Evolutionary conservation across 2,329 filamentous ascomycete species (phyloP), one percentile per base, ranked within the genome.

Genomic region (Fusarium sp.): DNA sequence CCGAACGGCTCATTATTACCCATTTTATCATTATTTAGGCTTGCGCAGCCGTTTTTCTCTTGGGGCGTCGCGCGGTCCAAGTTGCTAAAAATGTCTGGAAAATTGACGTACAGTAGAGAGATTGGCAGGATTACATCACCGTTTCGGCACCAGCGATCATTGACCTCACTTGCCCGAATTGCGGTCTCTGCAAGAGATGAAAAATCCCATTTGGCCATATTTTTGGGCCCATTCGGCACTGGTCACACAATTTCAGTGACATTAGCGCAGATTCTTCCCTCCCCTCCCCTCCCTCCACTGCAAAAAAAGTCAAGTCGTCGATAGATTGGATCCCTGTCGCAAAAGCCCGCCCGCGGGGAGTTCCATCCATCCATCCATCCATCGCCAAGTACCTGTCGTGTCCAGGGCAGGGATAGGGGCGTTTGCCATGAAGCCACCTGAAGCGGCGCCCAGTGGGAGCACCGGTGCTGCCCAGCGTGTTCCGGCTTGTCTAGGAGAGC

Each of bases 321-420:
- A 50, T 29, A 52, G 42, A 18, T 71, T 52, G 59, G 59, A 64
- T 62, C 59, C 47, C 22, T 52, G 64, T 64, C 42, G 42, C 14
- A 47, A 62, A 62, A 63, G 54, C 54, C 62, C 34, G 58, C 16
- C 16, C 71, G 27, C 61, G 52, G 67, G 71, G 64, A 72, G 59
- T 65, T 61, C 54, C 40, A 60, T 72, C 45, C 54, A 47, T 61
- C 54, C 40, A 59, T 72, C 45, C 54, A 50, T 59, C 37, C 34
- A 38, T 52, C 64, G 38, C 56, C 52, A 42, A 42, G 61, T 59
- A 61, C 35, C 35, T 47, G 52, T 29, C n/a, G 27, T 20, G 20
- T 34, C 31, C 59, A 50, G 29, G 34, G 35, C 47, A 63, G 42
- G 61, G 61, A 63, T 63, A 40, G 47, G 45, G 45, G 35, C 18